Conservation (phyloP, 306 rosid species). For the Clitoria ternatea region DNA sequence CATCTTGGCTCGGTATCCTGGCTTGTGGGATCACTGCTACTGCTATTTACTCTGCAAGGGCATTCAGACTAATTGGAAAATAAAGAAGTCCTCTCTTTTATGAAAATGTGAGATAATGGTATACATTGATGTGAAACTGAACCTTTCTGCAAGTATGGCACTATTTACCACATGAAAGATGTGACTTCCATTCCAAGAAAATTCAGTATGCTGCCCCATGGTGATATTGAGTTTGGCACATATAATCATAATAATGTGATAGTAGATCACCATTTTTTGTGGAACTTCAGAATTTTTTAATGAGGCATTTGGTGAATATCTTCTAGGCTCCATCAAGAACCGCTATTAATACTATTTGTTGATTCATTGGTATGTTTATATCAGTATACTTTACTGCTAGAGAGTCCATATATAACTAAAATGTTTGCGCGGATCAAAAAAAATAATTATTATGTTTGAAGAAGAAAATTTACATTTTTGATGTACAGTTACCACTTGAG, state of each 20-base stretch:
- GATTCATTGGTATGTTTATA: slow-evolving; percentile 7
- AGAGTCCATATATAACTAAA: too few relatives aligned
- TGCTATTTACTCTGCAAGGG: not conserved
- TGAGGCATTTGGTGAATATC: not conserved
- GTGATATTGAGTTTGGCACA: not conserved
- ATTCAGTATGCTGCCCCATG: not conserved
- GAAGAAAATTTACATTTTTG: not conserved
- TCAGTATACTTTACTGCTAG: not conserved
- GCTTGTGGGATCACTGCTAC: not conserved
- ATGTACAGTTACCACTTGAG: slow-evolving; percentile 12
- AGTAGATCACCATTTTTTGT: not conserved
- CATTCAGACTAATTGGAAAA: not conserved
- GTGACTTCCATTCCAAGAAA: not conserved
- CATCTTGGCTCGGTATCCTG: not conserved
- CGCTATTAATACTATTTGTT: not conserved
- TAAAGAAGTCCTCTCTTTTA: not conserved
- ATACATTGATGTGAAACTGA: not conserved
- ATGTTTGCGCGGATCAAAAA: too few relatives aligned
- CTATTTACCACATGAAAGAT: not conserved
- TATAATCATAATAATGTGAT: not conserved
- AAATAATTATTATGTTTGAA: not conserved
- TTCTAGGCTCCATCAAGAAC: not conserved
- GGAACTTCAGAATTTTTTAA: not conserved
- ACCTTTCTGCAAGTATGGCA: not conserved
- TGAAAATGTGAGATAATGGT: slow-evolving; percentile 3